phyloP scores from a whole-genome alignment of 495 filamentous ascomycete species.

The Usnea hakonensis region DNA sequence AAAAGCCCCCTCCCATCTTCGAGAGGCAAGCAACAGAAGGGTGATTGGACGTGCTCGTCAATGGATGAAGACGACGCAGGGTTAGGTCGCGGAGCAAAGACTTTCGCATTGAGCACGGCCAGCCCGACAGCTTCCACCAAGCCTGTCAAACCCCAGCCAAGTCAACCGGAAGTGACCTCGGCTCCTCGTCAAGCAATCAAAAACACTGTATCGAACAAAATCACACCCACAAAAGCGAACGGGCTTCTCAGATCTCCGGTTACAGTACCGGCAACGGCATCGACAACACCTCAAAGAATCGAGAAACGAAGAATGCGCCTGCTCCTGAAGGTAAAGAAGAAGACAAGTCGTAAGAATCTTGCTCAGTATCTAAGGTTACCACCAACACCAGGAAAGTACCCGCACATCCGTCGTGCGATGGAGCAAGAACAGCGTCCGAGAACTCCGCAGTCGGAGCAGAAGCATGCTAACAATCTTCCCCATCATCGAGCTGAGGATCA shows the following conservation, averaged over 20 bases:
- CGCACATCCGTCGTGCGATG: background rate
- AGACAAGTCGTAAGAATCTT: constrained; percentile 10
- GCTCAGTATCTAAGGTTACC: constrained; percentile 13
- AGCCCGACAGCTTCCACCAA: constrained; percentile 3
- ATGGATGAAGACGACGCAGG: background rate
- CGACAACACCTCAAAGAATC: constrained; percentile 18
- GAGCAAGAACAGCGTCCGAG: background rate
- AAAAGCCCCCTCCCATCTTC: background rate
- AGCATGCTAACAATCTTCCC: background rate
- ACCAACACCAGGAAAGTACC: constrained; percentile 15
- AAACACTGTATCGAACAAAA: constrained; percentile 21
- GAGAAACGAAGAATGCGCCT: constrained; percentile 9
- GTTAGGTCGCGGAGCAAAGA: background rate
- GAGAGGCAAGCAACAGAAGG: background rate
- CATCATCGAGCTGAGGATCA: background rate
- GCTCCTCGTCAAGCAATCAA: constrained; percentile 21
- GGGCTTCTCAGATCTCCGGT: constrained; percentile 11
- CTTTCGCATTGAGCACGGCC: constrained; percentile 12
- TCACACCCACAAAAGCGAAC: constrained; percentile 15
- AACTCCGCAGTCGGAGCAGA: background rate
- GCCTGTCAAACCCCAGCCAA: constrained; percentile 5
- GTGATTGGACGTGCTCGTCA: background rate
- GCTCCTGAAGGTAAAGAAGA: constrained; percentile 17
- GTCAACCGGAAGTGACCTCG: constrained; percentile 5
- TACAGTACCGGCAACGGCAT: constrained; percentile 14